Conservation (phyloP, 1,284 basidiomycete genomes). For the Rhodotorula sp. region DNA sequence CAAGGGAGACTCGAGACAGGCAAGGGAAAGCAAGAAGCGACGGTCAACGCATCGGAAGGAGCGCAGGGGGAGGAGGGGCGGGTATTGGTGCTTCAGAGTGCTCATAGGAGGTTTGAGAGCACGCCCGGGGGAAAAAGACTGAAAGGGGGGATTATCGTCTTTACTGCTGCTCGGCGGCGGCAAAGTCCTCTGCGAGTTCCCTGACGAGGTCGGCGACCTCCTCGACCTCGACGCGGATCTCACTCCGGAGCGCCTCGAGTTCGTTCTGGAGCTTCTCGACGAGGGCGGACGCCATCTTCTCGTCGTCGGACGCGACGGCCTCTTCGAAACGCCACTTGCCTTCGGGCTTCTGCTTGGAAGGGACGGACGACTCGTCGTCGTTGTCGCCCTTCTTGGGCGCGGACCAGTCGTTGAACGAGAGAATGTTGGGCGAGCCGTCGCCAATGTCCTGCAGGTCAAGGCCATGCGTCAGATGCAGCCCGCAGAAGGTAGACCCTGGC, state of each 20-base stretch:
- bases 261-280: constrained; percentile 30
- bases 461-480: neutral
- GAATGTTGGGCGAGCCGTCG: constrained; percentile 63
- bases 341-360: constrained; percentile 1
- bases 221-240: constrained; percentile 25
- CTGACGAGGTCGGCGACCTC: constrained; percentile 22
- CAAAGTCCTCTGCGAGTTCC: constrained; percentile 13
- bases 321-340: constrained; percentile 1
- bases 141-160: neutral
- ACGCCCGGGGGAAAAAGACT: too few relatives aligned
- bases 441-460: constrained; percentile 53
- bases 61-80: too few relatives aligned
- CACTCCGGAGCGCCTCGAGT: constrained; percentile 11
- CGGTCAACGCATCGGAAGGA: too few relatives aligned
- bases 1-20: neutral
- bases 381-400: neutral
- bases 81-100: too few relatives aligned
- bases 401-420: constrained; percentile 71
- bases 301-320: neutral
- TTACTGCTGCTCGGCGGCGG: neutral
- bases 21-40: neutral
- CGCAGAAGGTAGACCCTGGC: neutral
- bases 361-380: neutral
- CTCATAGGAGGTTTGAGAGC: too few relatives aligned
- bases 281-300: constrained; percentile 22